Conservation (phyloP, 148 eudicot species). For the Diospyros kaki region DNA sequence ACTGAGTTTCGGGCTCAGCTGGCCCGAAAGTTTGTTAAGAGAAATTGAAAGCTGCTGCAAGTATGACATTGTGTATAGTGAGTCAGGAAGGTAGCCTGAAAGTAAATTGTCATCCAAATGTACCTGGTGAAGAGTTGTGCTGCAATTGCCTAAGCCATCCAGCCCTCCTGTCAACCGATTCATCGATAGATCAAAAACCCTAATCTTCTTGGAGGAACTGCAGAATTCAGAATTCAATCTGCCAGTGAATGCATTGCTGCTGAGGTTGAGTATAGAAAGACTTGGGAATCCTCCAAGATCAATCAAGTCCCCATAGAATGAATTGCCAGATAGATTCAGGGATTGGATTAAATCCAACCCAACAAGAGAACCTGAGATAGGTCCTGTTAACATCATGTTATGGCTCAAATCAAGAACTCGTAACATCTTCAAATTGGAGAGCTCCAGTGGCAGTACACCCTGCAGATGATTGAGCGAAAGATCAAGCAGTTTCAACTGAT, state of each 20-base stretch:
- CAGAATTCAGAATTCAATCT: conserved; percentile 46
- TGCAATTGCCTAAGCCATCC: conserved; percentile 51
- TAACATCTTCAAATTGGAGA: conserved; percentile 51
- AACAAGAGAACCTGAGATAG: conserved; percentile 29
- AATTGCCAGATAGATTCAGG: conserved; percentile 63
- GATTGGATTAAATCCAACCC: conserved; percentile 38
- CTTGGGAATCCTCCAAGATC: conserved; percentile 50
- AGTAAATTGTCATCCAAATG: conserved; percentile 58
- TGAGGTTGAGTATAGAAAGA: conserved; percentile 56
- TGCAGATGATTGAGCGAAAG: conserved; percentile 61
- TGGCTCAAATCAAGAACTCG: conserved; percentile 61
- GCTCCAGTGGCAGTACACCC: conserved; percentile 47
- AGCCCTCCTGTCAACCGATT: conserved; percentile 63
- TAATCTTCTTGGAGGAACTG: conserved; percentile 41
- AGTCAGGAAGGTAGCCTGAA: conserved; percentile 56
- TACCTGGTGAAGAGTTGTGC: conserved; percentile 46
- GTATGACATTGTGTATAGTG: conserved; percentile 44
- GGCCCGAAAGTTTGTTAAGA: conserved; percentile 61
- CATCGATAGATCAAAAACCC: conserved; percentile 61
- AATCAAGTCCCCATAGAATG: conserved; percentile 46
- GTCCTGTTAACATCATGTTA: conserved; percentile 41
- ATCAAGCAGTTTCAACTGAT: conserved; percentile 52
- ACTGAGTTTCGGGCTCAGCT: conserved; percentile 55
- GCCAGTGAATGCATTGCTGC: conserved; percentile 65
- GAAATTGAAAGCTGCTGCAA: conserved; percentile 67